These are phyloP conservation scores for Kodamaea jinghongensis DNA, from an alignment of 805 yeast genomes.

Conservation along the genomic window DNA sequence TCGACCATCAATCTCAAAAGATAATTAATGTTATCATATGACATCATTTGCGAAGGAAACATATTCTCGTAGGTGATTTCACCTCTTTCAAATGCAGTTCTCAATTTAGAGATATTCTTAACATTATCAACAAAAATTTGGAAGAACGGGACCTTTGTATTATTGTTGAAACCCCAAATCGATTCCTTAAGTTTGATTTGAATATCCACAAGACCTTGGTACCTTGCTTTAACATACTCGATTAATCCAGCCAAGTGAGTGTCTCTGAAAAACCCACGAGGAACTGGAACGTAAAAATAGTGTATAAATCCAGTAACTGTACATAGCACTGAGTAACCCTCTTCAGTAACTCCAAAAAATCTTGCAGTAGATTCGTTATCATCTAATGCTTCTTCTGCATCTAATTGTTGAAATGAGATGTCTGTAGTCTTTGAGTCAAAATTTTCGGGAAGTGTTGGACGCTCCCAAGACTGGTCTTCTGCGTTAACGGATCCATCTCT, in stretches of 20 bases:
- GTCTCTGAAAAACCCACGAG: slow-evolving; percentile 63
- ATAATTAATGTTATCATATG: slow-evolving; percentile 90
- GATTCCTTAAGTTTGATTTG: slow-evolving; percentile 74
- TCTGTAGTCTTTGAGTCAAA: slow-evolving; percentile 51
- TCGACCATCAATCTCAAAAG: slow-evolving; percentile 87
- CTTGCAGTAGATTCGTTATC: slow-evolving; percentile 65
- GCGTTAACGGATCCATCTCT: slow-evolving; percentile 20
- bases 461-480: slow-evolving; percentile 44
- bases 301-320: slow-evolving; percentile 87
- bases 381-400: slow-evolving; percentile 69
- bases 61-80: slow-evolving; percentile 62
- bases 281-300: slow-evolving; percentile 90
- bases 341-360: slow-evolving; percentile 88
- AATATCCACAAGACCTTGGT: slow-evolving; percentile 59
- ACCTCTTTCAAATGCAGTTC: slow-evolving; percentile 84
- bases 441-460: slow-evolving; percentile 54
- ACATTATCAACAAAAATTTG: slow-evolving; percentile 69
- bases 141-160: slow-evolving; percentile 72
- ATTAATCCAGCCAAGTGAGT: slow-evolving; percentile 50
- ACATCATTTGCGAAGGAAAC: slow-evolving; percentile 59
- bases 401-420: slow-evolving; percentile 84
- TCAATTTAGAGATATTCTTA: slow-evolving; percentile 59
- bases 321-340: slow-evolving; percentile 87
- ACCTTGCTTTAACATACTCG: slow-evolving; percentile 45
- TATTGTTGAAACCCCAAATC: slow-evolving; percentile 91